Conservation (phyloP, 805 yeast species). For the Debaryomyces tyrocola region DNA sequence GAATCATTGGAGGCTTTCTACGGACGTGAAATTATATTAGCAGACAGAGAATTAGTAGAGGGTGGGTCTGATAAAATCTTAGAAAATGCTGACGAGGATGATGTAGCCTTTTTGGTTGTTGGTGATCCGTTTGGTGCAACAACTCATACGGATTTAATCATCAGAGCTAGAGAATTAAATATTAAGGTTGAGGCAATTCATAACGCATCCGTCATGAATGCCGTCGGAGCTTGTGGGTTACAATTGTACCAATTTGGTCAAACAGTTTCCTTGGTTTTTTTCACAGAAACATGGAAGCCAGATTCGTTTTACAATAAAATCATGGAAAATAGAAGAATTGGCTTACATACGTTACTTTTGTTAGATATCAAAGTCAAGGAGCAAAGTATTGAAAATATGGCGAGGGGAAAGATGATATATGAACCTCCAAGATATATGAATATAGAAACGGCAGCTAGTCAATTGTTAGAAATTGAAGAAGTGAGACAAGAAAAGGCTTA, state of each 20-base stretch:
- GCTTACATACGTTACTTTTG: slow-evolving; percentile 85
- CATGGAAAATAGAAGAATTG: slow-evolving; percentile 84
- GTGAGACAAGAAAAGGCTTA: slow-evolving; percentile 73
- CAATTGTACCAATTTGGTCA: slow-evolving; percentile 96
- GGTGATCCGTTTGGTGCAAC: slow-evolving; percentile 99
- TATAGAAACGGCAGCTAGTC: slow-evolving; percentile 85
- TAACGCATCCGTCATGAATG: slow-evolving; percentile 97
- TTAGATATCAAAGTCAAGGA: slow-evolving; percentile 96
- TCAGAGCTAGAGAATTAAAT: slow-evolving; percentile 83
- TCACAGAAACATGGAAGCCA: slow-evolving; percentile 95
- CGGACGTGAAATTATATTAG: slow-evolving; percentile 80
- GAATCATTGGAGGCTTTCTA: slow-evolving; percentile 76
- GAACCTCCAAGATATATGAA: slow-evolving; percentile 98
- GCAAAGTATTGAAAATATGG: slow-evolving; percentile 91
- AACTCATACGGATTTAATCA: slow-evolving; percentile 91
- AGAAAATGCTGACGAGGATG: slow-evolving; percentile 72
- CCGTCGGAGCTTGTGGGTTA: slow-evolving; percentile 96
- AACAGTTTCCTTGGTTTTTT: slow-evolving; percentile 93
- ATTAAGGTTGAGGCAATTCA: slow-evolving; percentile 82
- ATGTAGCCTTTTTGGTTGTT: slow-evolving; percentile 91
- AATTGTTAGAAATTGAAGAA: slow-evolving; percentile 85
- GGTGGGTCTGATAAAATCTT: slow-evolving; percentile 82
- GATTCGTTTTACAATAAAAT: slow-evolving; percentile 91
- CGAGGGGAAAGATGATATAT: slow-evolving; percentile 85
- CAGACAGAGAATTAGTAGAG: slow-evolving; percentile 95